Evolutionary conservation across 805 yeast species (phyloP), one percentile per base, ranked within the genome.

Genomic region (Candida palmyrensis): DNA sequence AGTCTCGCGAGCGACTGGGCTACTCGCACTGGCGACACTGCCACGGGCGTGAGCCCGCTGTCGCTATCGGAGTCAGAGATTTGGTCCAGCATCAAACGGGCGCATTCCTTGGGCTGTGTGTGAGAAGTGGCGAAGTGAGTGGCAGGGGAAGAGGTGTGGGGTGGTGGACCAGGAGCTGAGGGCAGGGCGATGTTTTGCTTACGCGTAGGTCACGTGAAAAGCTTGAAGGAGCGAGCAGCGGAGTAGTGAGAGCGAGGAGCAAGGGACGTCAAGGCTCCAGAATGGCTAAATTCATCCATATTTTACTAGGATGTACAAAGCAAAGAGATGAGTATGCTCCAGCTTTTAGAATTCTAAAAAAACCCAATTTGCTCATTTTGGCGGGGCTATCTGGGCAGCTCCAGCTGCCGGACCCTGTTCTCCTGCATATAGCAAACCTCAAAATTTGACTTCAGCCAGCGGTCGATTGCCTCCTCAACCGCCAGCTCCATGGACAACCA

Each of bases 401-500:
- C n/a, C n/a, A n/a, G n/a, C n/a, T n/a, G n/a, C n/a, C n/a, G n/a
- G n/a, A n/a, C n/a, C n/a, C n/a, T n/a, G 6, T 23, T 6, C 8
- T 7, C 12, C 26, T 23, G 26, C 26, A 23, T 15, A 23, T 7
- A 12, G 8, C 26, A 6, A 23, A 5, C 14, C 7, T 15, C 26
- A 23, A 12, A 12, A 13, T 23, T 15, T 23, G 15, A 23, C 14
- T 15, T 23, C 26, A 13, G 14, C 14, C 14, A 6, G 14, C 26
- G 6, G 5, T 6, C 14, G 26, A 23, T 15, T 15, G 14, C 7
- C n/a, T 17, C 12, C 9, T 22, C 21, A n/a, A 36, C n/a, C n/a
- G n/a, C n/a, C 9, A 21, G 9, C 11, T 9, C 18, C 29, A 60
- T 60, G 67, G 66, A 60, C 41, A 60, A 58, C 43, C 53, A 65